Percentiles rank a stretch among this genome's conserved stretches.
Evolutionary conservation across 495 filamentous ascomycete species (phyloP).

Genomic region (Podospora anserina): DNA sequence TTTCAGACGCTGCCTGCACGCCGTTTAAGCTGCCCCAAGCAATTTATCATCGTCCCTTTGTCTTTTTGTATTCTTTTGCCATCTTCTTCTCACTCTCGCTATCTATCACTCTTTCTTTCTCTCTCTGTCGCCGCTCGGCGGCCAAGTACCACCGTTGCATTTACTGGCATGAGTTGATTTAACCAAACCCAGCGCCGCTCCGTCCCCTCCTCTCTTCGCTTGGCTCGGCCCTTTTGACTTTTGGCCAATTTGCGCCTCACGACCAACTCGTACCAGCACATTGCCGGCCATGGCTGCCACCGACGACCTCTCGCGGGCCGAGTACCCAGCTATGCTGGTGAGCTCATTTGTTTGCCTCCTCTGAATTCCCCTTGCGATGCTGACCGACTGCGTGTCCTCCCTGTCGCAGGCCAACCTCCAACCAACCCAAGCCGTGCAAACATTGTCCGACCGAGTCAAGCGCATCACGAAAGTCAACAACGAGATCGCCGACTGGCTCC

Average conservation of each 20-base stretch:
- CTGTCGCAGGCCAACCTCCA: slow-evolving; percentile 68
- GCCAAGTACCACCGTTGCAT: slow-evolving; percentile 5
- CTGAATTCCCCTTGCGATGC: background rate
- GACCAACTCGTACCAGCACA: background rate
- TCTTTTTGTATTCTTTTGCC: slow-evolving; percentile 13
- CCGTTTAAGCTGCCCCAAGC: slow-evolving; percentile 1
- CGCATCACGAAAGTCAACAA: slow-evolving; percentile 81
- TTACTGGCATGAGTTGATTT: slow-evolving; percentile 32
- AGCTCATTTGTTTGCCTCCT: slow-evolving; percentile 28
- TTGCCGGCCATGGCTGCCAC: slow-evolving; percentile 32
- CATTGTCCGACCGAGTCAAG: slow-evolving; percentile 84
- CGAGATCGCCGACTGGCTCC: slow-evolving; percentile 95
- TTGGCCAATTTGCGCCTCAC: slow-evolving; percentile 7
- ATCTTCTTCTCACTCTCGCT: slow-evolving; percentile 2
- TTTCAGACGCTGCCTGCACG: background rate
- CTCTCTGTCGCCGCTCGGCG: slow-evolving; percentile 10
- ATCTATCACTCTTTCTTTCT: background rate
- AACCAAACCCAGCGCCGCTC: background rate
- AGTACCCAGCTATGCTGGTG: slow-evolving; percentile 97
- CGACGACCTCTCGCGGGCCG: slow-evolving; percentile 78
- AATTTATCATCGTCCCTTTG: background rate
- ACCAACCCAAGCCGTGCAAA: slow-evolving; percentile 77
- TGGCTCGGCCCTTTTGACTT: slow-evolving; percentile 13
- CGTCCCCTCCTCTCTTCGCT: slow-evolving; percentile 14
- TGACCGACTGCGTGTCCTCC: slow-evolving; percentile 22